Base-by-base conservation (phyloP, 495 filamentous ascomycete species). In the Tetracladium setigerum region DNA sequence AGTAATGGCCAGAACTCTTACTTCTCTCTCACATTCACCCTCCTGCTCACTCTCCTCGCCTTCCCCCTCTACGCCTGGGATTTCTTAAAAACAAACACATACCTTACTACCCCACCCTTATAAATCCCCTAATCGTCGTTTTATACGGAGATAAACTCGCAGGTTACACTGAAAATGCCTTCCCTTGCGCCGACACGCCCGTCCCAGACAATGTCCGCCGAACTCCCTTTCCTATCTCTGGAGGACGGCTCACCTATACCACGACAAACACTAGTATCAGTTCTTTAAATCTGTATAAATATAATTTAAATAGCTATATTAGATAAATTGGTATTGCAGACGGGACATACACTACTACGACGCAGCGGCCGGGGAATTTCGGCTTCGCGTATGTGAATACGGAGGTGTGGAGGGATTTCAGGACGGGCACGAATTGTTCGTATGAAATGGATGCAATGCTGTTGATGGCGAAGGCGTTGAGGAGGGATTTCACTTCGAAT, bases 41-140 rank as follows among this genome's bases (percentile, higher is more conserved):
- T n/a, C n/a, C n/a, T n/a, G n/a, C n/a, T n/a, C n/a, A n/a, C n/a
- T n/a, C n/a, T n/a, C n/a, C n/a, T n/a, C n/a, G n/a, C n/a, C n/a
- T n/a, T n/a, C n/a, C n/a, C n/a, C n/a, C n/a, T n/a, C 37, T 8
- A 13, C 22, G 48, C 30, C 16, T 22, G 44, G 47, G 17, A 42
- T n/a, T 44, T 30, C 24, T 44, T 30, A 44, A 30, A 19, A 13
- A 44, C 41, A 12, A 44, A 30, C 41, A 19, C 33, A 4, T 31
- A 44, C 27, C 41, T 44, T 7, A 9, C 33, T 13, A 31, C 41
- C 6, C 41, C 39, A 9, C 41, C 41, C 13, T 30, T 30, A 11
- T 44, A n/a, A 30, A 32, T 12, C n/a, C 10, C 13, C 22, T n/a
- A 5, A 13, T 31, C 5, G 22, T 13, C 7, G 41, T 44, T 9